Base-by-base conservation (phyloP, 75 land plant genomes). In the Picea glauca region DNA sequence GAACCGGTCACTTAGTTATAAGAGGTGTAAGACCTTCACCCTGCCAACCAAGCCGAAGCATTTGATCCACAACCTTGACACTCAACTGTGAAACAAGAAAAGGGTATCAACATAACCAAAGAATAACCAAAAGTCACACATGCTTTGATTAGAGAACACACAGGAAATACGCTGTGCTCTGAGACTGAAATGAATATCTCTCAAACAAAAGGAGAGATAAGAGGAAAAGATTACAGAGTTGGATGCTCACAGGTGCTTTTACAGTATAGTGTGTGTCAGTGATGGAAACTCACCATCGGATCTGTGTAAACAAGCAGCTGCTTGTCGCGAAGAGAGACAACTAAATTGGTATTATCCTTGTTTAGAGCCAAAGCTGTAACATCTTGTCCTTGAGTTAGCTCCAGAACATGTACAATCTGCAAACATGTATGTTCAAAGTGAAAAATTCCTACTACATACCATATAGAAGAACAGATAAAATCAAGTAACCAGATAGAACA, bases 1-100 rank as follows among this genome's bases (percentile, higher is more conserved):
- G 74, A 70, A 18, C 17, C 17, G 18, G 20, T 66, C 70, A 50
- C 73, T 70, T 35, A 38, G 58, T 88, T 15, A 88, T 80, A 54
- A 87, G 83, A 56, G 90, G 91, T 64, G 90, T 84, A 6, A 96
- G 90, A 26, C 96, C 96, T 75, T 91, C 94, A 38, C 99, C 95
- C 83, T 94, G 95, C 99, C 99, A 97, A 11, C 99, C 99, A 80
- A 97, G 95, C 57, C 94, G 92, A 60, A 97, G 92, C 99, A 97
- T 97, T 70, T 93, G 97, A 89, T 94, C 98, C 62, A 97, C 99
- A 30, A 97, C 94, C 83, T 90, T 97, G 78, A 97, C 85, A 81
- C 95, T 97, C 90, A 97, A 85, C 99, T 97, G 96, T 79, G 85
- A 66, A 67, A 13, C 68, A 58, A 31, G 62, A 72, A 32, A 15